Evolutionary conservation across 2,329 filamentous ascomycete genomes (phyloP), one percentile per base, ranked within the genome.

Genomic region (Epichloe gansuensis): DNA sequence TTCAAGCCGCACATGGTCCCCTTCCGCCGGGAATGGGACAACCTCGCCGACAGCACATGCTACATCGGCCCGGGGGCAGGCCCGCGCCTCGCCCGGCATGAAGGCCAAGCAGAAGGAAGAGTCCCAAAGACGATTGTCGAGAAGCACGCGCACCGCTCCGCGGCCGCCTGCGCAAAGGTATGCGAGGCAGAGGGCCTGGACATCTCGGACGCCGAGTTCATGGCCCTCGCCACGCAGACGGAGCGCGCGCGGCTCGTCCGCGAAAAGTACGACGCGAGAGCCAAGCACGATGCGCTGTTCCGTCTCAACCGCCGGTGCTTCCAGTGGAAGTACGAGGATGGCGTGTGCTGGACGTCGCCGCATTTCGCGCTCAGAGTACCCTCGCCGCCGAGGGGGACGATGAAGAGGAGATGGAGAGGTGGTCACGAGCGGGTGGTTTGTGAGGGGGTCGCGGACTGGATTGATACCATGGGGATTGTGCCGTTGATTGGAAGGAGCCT

Each of bases 1-100:
- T 70, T 79, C 52, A 67, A 64, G 2, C 72, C 70, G 2, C 68
- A 72, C 31, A 64, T 78, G 56, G 62, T 67, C 34, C 58, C 65
- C 4, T 60, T 62, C 39, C 70, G 73, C 15, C 66, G 73, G 8
- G 67, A 77, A 48, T 80, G 76, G 76, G 72, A 79, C 60, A 80
- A 80, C 57, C 58, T 73, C 4, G 74, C 75, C 4, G 70, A 77
- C 28, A 73, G 76, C 47, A 65, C 66, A 11, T 73, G 70, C 57
- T 76, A 74, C 56, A 63, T 71, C 53, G 70, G 64, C 46, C 67
- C 67, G 13, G 68, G 69, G 34, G 62, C 69, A 72, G 56, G 57
- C 57, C 21, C 61, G 61, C 28, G 66, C 66, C 1, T 62, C 65
- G 4, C 63, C 62, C 2, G 55, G 61, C 43, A 61, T 60, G 34